Evolutionary conservation across 2,329 filamentous ascomycete species (phyloP), one percentile per base, ranked within the genome.

Genomic region (Neopestalotiopsis sp.): DNA sequence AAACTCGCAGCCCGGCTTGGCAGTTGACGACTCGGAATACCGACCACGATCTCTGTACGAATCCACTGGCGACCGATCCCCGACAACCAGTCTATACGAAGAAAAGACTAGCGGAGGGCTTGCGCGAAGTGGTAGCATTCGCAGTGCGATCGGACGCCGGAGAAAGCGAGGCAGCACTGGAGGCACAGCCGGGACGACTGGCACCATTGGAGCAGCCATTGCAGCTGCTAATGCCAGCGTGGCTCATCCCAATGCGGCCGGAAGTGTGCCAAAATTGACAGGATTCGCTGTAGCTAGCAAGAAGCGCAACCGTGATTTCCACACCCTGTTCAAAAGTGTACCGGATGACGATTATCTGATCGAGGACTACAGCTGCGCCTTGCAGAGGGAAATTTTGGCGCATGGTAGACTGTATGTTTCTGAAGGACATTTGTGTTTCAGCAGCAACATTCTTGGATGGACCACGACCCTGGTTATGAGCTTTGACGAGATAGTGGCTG

Each of bases 371-470:
- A 98, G 96, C 79, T 98, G 96, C 79, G 96, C 96, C 4, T 81
- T 99, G 69, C 96, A 99, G 80, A 90, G 95, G 73, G 97, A 99
- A 78, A 99, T 99, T 70, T 88, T 99, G 45, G 90, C 97, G 6
- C 96, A 98, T 74, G 96, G 96, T 5, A 89, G 96, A 56, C 87
- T 99, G 14, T 99, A 99, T 77, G 94, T 99, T 57, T 98, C 96
- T 0, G 96, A 99, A 82, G 95, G 95, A 12, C 95, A 99, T 78
- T 90, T 99, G 61, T 99, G 96, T 84, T 99, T 99, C 81, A 98
- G 95, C 76, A 98, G 96, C 84, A 99, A 99, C 78, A 99, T 99
- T 73, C 89, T 99, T 61, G 96, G 96, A 67, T 99, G 96, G 96
- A 93, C 97, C 28, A 99, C 96, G 0, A 99, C 96, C 1, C 85